Conservation (phyloP, 495 filamentous ascomycete genomes). For the Physcia stellaris region DNA sequence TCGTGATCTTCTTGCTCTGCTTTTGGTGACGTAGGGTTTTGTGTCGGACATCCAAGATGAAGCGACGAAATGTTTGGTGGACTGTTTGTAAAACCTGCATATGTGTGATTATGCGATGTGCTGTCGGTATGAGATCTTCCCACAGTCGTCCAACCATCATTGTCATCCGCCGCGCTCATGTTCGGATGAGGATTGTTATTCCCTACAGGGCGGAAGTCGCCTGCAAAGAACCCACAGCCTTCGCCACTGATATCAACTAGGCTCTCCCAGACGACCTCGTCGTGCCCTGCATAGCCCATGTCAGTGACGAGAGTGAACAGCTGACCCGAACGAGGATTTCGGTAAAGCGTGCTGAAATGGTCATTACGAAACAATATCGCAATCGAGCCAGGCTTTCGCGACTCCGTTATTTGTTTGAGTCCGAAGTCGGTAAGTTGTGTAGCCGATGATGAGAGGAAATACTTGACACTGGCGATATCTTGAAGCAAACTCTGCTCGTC, state of each 20-base stretch:
- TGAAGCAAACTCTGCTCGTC: conserved; percentile 61
- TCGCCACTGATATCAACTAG: conserved; percentile 81
- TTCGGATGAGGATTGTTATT: conserved; percentile 14
- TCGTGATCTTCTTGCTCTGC: conserved; percentile 64
- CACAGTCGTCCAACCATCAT: neutral
- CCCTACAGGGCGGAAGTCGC: conserved; percentile 79
- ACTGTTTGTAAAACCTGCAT: neutral
- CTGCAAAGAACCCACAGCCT: conserved; percentile 68
- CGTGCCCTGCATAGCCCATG: conserved; percentile 72
- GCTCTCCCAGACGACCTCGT: conserved; percentile 93
- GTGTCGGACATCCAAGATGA: conserved; percentile 17
- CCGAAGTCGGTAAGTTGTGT: conserved; percentile 82
- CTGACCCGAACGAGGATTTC: conserved; percentile 54
- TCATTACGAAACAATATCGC: conserved; percentile 94
- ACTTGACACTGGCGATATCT: conserved; percentile 70
- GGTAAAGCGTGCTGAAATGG: conserved; percentile 87
- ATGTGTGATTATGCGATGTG: neutral
- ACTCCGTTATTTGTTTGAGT: conserved; percentile 51
- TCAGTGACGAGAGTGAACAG: conserved; percentile 82
- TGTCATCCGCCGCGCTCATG: neutral
- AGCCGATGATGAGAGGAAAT: conserved; percentile 61
- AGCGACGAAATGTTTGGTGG: conserved; percentile 10
- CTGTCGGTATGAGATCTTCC: too few species aligned
- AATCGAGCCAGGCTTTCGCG: conserved; percentile 55
- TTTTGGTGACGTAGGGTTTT: neutral